Conservation (phyloP, 116 monocot genomes). For the Papilionanthe hybrid region DNA sequence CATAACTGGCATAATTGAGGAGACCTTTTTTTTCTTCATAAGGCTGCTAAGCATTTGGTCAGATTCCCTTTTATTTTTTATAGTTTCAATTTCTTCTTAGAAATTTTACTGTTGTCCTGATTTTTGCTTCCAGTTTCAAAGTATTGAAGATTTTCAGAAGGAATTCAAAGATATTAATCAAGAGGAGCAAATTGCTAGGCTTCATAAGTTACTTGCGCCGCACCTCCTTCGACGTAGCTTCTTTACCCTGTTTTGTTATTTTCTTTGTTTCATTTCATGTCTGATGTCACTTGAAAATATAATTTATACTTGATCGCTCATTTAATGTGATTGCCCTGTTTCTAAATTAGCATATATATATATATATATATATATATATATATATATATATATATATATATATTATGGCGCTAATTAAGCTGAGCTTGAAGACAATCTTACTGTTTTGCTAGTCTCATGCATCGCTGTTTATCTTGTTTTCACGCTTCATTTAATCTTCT, state of each 20-base stretch:
- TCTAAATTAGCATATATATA: no score
- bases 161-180: constrained; percentile 98
- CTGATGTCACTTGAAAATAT: neutral
- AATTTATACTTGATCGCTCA: neutral
- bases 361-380: neutral
- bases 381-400: neutral
- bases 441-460: neutral
- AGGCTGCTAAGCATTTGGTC: neutral
- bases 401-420: neutral
- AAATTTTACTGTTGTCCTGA: neutral
- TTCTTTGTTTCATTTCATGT: neutral
- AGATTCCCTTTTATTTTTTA: neutral
- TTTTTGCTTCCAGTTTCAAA: constrained; percentile 59
- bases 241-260: neutral
- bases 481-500: neutral
- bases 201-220: constrained; percentile 94
- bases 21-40: neutral
- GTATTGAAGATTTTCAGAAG: constrained; percentile 86
- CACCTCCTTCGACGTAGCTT: constrained; percentile 89
- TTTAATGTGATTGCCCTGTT: no score
- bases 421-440: neutral
- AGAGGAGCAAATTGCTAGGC: constrained; percentile 90
- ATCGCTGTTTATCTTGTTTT: neutral
- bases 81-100: neutral
- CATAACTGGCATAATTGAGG: neutral